Conservation (phyloP, 371 early-diverging fungal species). For the Sporodiniella umbellata region DNA sequence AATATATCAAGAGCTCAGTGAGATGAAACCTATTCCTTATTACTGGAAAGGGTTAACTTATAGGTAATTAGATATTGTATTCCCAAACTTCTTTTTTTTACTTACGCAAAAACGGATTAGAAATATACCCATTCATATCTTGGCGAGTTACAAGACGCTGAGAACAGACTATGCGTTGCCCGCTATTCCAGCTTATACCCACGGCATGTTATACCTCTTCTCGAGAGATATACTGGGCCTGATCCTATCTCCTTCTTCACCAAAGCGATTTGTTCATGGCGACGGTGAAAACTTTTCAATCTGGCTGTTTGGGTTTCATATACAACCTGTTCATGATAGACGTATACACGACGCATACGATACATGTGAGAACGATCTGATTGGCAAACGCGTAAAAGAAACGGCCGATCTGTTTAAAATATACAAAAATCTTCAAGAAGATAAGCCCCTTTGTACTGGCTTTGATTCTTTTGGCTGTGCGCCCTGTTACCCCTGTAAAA, state of each 20-base stretch:
- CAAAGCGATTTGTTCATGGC: slow-evolving; percentile 46
- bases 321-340: slow-evolving; percentile 53
- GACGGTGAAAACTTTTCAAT: slow-evolving; percentile 59
- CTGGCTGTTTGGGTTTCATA: slow-evolving; percentile 58
- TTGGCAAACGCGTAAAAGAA: slow-evolving; percentile 49
- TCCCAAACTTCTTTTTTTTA: not conserved
- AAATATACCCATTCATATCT: slow-evolving; percentile 40
- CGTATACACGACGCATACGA: slow-evolving; percentile 51
- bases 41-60: slow-evolving; percentile 61
- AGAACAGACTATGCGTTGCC: slow-evolving; percentile 35
- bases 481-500: slow-evolving; percentile 55
- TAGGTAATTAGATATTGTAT: too few species aligned
- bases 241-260: slow-evolving; percentile 27
- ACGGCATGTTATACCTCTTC: slow-evolving; percentile 54
- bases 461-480: slow-evolving; percentile 40
- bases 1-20: slow-evolving; percentile 28
- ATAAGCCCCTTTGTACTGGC: slow-evolving; percentile 25
- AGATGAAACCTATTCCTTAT: slow-evolving; percentile 19
- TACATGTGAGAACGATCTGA: slow-evolving; percentile 57
- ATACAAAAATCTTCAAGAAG: slow-evolving; percentile 49
- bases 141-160: slow-evolving; percentile 18
- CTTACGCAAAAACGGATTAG: slow-evolving; percentile 5
- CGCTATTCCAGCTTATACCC: slow-evolving; percentile 53
- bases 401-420: slow-evolving; percentile 42
- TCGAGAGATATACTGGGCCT: slow-evolving; percentile 50